phyloP scores from a whole-genome alignment of 1,139 yeast species.

The Zygosaccharomyces sapae region DNA sequence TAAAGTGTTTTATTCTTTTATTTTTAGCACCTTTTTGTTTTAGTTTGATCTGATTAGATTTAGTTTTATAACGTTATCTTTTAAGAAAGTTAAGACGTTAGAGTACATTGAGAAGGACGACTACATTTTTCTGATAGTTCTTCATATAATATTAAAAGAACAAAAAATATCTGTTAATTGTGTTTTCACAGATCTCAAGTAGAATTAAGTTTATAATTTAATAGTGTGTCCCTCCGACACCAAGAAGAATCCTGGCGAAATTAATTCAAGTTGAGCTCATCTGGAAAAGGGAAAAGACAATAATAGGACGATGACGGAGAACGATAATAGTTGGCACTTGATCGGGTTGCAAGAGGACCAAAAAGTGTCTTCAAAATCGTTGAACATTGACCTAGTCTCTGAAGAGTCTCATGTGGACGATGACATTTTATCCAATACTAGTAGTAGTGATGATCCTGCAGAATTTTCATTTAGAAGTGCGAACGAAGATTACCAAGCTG shows the following conservation, averaged over 20 bases:
- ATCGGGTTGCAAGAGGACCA: constrained; percentile 9
- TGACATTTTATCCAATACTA: constrained; percentile 23
- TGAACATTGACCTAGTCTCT: constrained; percentile 11
- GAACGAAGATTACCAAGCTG: not conserved
- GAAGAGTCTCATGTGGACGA: constrained; percentile 17
- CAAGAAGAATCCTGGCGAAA: not conserved
- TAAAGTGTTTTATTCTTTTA: not conserved
- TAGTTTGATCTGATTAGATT: not conserved
- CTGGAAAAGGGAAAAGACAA: not conserved
- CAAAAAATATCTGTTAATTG: not conserved
- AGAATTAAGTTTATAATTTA: constrained; percentile 6
- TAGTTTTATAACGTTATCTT: not conserved
- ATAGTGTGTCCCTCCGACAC: constrained; percentile 1
- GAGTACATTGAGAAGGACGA: not conserved
- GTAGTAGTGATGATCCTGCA: constrained; percentile 20
- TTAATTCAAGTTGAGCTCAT: not conserved
- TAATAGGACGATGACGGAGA: not conserved
- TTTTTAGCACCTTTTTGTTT: not conserved
- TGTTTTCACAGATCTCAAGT: constrained; percentile 2
- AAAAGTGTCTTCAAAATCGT: constrained; percentile 8
- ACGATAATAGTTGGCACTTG: constrained; percentile 18
- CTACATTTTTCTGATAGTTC: not conserved
- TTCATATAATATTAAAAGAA: not conserved
- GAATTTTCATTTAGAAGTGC: constrained; percentile 11
- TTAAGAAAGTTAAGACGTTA: not conserved